phyloP scores from a whole-genome alignment of 1,139 yeast genomes.

The Zhuliangozyma parablackwelliae region DNA sequence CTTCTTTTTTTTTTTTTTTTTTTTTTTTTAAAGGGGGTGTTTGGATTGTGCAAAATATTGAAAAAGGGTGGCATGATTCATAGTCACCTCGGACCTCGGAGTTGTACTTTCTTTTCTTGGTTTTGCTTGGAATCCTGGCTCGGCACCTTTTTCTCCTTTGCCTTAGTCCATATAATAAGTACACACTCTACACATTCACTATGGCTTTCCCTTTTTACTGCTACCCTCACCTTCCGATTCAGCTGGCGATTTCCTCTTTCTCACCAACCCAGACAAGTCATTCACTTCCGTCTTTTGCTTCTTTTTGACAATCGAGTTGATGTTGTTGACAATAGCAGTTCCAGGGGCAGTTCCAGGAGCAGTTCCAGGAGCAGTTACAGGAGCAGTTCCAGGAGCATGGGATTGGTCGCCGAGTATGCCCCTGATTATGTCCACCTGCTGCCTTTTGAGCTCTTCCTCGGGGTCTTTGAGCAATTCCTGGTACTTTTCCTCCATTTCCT shows the following conservation, averaged over 20 bases:
- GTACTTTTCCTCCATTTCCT: constrained; percentile 49
- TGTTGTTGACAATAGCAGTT: constrained; percentile 5
- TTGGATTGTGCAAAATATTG: too few relatives aligned
- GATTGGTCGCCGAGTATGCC: constrained; percentile 54
- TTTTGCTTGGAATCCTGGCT: too few relatives aligned
- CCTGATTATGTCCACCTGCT: constrained; percentile 55
- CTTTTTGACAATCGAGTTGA: constrained; percentile 11
- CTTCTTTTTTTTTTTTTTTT: too few relatives aligned
- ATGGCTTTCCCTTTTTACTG: constrained; percentile 5
- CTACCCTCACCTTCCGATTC: constrained; percentile 1
- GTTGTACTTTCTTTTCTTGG: too few relatives aligned
- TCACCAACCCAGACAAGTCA: constrained; percentile 33
- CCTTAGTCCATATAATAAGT: too few relatives aligned
- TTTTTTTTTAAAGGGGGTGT: too few relatives aligned
- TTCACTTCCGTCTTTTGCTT: constrained; percentile 20
- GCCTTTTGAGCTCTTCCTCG: constrained; percentile 42
- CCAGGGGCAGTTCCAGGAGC: too few relatives aligned
- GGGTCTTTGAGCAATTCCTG: constrained; percentile 54
- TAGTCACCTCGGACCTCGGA: too few relatives aligned
- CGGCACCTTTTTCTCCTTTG: too few relatives aligned
- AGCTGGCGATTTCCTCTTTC: constrained; percentile 24
- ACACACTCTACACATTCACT: not conserved
- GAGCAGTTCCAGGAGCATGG: not conserved
- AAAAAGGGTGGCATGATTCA: too few relatives aligned
- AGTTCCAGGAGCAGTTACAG: not conserved